These are phyloP conservation scores for Candida vartiovaarae DNA, from an alignment of 805 yeast genomes.

Conservation along the genomic window DNA sequence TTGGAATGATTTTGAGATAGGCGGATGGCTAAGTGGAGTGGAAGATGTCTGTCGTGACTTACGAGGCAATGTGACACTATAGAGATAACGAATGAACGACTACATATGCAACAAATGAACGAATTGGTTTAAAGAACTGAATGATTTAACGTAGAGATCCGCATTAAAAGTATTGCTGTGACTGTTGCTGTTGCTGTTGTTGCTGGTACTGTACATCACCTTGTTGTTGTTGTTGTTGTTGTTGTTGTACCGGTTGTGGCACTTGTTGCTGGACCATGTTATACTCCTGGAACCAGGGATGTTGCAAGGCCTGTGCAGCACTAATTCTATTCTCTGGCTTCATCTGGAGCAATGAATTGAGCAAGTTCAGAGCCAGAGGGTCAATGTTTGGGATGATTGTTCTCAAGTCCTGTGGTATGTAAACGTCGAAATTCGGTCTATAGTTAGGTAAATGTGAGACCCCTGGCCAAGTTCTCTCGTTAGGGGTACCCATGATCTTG, in stretches of 20 bases:
- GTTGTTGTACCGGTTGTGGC: constrained; percentile 9
- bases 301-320: constrained; percentile 86
- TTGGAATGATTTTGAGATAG: constrained; percentile 1
- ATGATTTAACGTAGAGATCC: neutral
- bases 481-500: constrained; percentile 93
- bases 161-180: neutral
- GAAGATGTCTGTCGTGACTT: too few relatives aligned
- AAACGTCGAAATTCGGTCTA: constrained; percentile 75
- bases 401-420: constrained; percentile 82
- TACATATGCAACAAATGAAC: too few relatives aligned
- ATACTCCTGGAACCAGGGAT: constrained; percentile 87
- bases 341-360: constrained; percentile 71
- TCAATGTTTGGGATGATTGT: constrained; percentile 74
- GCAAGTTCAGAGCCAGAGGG: constrained; percentile 72
- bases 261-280: constrained; percentile 24
- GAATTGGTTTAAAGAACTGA: neutral
- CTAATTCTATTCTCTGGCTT: constrained; percentile 93
- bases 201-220: constrained; percentile 5
- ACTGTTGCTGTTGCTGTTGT: constrained; percentile 5
- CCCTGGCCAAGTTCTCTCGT: constrained; percentile 97
- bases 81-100: too few relatives aligned
- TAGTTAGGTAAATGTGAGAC: constrained; percentile 84
- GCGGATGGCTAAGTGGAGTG: too few relatives aligned
- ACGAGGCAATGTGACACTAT: too few relatives aligned
- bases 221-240: constrained; percentile 6